Percentiles rank a stretch among this genome's conserved stretches.
Evolutionary conservation across 2,329 filamentous ascomycete species (phyloP).

Genomic region (Endothia cerciana): DNA sequence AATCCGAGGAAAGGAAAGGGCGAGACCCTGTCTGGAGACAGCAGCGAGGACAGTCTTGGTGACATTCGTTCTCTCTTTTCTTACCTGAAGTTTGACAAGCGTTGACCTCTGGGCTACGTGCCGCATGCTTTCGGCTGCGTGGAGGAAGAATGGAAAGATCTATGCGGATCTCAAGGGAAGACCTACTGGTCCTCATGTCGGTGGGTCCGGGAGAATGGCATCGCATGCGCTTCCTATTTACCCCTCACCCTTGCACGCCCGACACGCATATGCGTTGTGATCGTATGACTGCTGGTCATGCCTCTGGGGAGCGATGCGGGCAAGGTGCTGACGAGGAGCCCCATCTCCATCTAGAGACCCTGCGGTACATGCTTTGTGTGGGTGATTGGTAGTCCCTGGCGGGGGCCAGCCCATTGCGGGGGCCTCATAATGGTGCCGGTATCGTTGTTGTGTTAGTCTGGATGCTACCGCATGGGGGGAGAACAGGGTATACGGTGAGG

Average conservation of each 20-base stretch:
- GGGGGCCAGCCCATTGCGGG: neutral
- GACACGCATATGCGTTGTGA: neutral
- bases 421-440: neutral
- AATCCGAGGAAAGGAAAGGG: neutral
- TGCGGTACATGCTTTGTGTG: neutral
- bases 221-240: conserved; percentile 13
- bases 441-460: neutral
- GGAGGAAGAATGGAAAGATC: neutral
- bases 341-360: neutral
- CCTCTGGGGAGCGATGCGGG: neutral
- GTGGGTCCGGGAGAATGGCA: conserved; percentile 6
- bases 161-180: conserved; percentile 1
- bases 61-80: neutral
- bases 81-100: neutral
- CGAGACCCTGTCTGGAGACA: neutral
- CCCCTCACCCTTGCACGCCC: conserved; percentile 23
- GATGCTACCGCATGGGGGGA: neutral
- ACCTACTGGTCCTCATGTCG: neutral
- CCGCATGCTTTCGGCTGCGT: neutral
- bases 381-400: neutral
- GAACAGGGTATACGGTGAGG: neutral
- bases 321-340: neutral
- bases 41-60: neutral
- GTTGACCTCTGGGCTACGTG: neutral
- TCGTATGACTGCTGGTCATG: neutral